phyloP scores from a whole-genome alignment of 495 filamentous ascomycete genomes.

The Thozetella sp. region DNA sequence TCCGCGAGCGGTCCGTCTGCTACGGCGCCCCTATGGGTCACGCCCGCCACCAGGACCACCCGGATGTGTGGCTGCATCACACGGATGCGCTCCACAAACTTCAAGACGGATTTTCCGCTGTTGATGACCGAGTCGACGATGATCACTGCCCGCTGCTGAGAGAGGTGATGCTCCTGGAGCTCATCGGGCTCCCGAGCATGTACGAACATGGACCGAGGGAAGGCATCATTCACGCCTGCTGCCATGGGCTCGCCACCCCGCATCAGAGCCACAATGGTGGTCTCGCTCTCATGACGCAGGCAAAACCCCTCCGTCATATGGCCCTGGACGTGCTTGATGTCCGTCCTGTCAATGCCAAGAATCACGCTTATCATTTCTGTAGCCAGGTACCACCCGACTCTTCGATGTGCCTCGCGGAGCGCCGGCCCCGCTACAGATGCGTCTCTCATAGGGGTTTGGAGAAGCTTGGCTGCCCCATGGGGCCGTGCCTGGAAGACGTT shows the following conservation, averaged over 20 bases:
- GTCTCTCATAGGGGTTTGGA: constrained; percentile 61
- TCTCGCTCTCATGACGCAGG: constrained; percentile 49
- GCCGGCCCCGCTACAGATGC: constrained; percentile 41
- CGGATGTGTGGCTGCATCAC: constrained; percentile 32
- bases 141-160: constrained; percentile 40
- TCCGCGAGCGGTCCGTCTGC: constrained; percentile 19
- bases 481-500: constrained; percentile 46
- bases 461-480: constrained; percentile 46
- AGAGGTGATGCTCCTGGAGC: constrained; percentile 44
- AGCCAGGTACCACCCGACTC: constrained; percentile 57
- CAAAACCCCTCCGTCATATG: constrained; percentile 49
- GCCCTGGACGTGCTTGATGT: constrained; percentile 58
- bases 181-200: constrained; percentile 54
- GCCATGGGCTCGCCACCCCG: constrained; percentile 70
- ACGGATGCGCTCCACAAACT: constrained; percentile 58
- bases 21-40: constrained; percentile 49
- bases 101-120: constrained; percentile 49
- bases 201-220: constrained; percentile 55
- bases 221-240: constrained; percentile 58
- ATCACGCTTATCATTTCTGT: constrained; percentile 46
- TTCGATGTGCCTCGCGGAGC: constrained; percentile 53
- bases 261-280: constrained; percentile 65
- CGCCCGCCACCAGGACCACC: constrained; percentile 60
- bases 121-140: constrained; percentile 68
- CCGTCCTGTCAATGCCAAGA: constrained; percentile 54